phyloP scores from a whole-genome alignment of 2,329 filamentous ascomycete genomes.

The Aureobasidium melanogenum region DNA sequence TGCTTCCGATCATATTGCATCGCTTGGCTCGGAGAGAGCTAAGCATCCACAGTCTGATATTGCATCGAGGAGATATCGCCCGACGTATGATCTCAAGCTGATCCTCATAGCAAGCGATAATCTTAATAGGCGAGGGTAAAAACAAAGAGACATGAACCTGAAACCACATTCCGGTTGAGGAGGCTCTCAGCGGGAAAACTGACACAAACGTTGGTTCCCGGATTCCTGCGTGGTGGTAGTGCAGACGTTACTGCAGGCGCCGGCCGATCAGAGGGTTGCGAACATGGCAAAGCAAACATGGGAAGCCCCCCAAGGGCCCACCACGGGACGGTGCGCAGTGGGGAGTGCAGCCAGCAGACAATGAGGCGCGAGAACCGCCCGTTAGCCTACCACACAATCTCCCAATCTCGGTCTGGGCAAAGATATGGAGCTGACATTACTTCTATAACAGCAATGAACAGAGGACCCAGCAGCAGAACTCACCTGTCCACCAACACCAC shows the following conservation, averaged over 20 bases:
- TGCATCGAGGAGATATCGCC: neutral
- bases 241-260: conserved; percentile 7
- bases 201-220: conserved; percentile 5
- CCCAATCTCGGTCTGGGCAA: neutral
- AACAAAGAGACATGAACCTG: neutral
- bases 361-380: conserved; percentile 7
- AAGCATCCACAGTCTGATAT: neutral
- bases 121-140: neutral
- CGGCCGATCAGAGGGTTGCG: conserved; percentile 1
- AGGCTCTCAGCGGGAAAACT: neutral
- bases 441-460: neutral
- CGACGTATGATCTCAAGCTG: neutral
- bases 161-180: conserved; percentile 4
- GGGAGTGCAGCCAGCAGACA: conserved; percentile 2
- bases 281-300: conserved; percentile 10
- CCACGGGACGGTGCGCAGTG: conserved; percentile 8
- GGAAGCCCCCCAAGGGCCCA: conserved; percentile 2
- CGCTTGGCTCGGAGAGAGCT: neutral
- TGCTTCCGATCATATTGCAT: conserved; percentile 3
- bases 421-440: neutral
- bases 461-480: neutral
- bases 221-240: conserved; percentile 10
- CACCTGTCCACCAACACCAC: neutral
- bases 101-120: neutral
- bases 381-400: conserved; percentile 2